Conservation (phyloP, 768 basidiomycete genomes). For the Ramaria sp. region DNA sequence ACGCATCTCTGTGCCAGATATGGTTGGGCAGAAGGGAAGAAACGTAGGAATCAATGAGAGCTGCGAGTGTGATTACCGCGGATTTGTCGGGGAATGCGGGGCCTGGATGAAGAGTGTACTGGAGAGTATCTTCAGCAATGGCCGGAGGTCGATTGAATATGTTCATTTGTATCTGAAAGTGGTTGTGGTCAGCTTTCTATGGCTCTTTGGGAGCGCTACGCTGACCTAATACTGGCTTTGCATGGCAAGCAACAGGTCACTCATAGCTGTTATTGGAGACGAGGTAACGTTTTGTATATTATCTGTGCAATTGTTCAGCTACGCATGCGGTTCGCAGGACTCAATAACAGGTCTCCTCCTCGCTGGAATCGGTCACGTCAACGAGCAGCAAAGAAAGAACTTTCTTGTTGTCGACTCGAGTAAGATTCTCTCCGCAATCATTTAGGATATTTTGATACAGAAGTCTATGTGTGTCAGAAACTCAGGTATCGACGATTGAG, state of each 20-base stretch:
- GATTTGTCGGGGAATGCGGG: conserved; percentile 41
- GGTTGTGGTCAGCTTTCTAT: no score
- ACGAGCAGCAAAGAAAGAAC: conserved; percentile 91
- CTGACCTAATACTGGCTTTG: background rate
- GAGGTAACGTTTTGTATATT: conserved; percentile 45
- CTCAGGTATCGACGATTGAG: conserved; percentile 84
- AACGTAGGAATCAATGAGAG: conserved; percentile 50
- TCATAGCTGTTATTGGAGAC: conserved; percentile 95
- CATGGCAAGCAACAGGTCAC: conserved; percentile 41
- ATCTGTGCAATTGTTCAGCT: conserved; percentile 4
- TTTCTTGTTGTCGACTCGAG: conserved; percentile 93
- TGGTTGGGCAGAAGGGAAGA: conserved; percentile 39
- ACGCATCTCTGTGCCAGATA: conserved; percentile 78
- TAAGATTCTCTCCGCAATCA: conserved; percentile 30
- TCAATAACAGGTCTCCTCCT: conserved; percentile 93
- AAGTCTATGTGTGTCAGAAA: no score
- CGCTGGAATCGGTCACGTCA: conserved; percentile 89
- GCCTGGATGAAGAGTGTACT: conserved; percentile 63
- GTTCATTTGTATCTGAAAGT: conserved; percentile 32
- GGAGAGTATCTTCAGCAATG: conserved; percentile 79
- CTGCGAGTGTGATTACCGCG: conserved; percentile 52
- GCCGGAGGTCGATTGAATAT: conserved; percentile 66
- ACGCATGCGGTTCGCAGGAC: conserved; percentile 45
- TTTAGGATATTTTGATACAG: background rate
- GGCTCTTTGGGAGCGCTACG: no score